Evolutionary conservation across 2,329 filamentous ascomycete genomes (phyloP).

Genomic region (Claviceps humidiphila): DNA sequence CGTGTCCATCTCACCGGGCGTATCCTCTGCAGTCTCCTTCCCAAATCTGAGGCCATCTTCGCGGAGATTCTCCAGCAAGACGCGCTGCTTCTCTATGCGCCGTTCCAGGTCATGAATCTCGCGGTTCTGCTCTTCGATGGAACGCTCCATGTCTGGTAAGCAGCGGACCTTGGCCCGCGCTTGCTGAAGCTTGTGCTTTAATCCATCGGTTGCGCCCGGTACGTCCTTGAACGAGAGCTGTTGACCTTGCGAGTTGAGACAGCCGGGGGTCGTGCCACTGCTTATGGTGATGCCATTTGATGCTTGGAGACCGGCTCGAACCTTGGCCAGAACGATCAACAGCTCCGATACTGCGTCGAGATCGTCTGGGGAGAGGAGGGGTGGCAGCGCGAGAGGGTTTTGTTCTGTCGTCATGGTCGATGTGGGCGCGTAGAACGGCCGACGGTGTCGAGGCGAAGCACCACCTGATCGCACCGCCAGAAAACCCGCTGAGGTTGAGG

Average conservation of each 20-base stretch:
- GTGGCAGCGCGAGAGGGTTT: slow-evolving; percentile 38
- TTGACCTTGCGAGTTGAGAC: slow-evolving; percentile 20
- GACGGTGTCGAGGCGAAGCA: neutral
- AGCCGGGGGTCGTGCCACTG: slow-evolving; percentile 24
- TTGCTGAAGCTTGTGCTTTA: slow-evolving; percentile 74
- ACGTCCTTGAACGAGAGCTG: slow-evolving; percentile 56
- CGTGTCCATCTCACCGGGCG: slow-evolving; percentile 27
- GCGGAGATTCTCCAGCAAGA: slow-evolving; percentile 40
- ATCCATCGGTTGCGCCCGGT: slow-evolving; percentile 58
- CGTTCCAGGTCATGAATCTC: slow-evolving; percentile 57
- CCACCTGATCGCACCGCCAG: too few species aligned
- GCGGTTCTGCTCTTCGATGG: slow-evolving; percentile 52
- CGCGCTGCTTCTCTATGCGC: slow-evolving; percentile 48
- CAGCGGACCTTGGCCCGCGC: slow-evolving; percentile 53
- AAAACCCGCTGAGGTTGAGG: too few species aligned
- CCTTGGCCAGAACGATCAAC: slow-evolving; percentile 60
- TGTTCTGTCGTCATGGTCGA: slow-evolving; percentile 18
- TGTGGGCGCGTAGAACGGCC: neutral
- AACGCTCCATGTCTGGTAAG: slow-evolving; percentile 58
- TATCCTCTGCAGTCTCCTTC: slow-evolving; percentile 15
- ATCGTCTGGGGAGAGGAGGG: slow-evolving; percentile 62
- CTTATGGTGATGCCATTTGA: slow-evolving; percentile 25
- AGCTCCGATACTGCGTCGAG: slow-evolving; percentile 81
- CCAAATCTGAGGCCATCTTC: slow-evolving; percentile 27
- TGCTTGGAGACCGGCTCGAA: slow-evolving; percentile 40